Percentiles rank a stretch among this genome's conserved stretches.
These are phyloP conservation scores for Hypoxylon sp. DNA, from an alignment of 2,329 filamentous ascomycete species.

Conservation along the genomic window DNA sequence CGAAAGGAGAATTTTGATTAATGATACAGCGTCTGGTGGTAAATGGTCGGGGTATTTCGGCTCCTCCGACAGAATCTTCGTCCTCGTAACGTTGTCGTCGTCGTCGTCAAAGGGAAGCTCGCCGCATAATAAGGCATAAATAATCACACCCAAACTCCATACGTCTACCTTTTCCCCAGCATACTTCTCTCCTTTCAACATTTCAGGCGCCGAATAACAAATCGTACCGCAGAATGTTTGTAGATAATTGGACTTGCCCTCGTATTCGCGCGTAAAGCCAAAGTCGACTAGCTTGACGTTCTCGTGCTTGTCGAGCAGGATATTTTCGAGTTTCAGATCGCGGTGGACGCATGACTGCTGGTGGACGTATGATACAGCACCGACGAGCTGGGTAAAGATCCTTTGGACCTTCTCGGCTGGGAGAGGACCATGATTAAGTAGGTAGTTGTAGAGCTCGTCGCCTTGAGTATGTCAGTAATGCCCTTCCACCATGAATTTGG, in stretches of 20 bases:
- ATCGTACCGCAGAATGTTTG: conserved; percentile 98
- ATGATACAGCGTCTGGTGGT: conserved; percentile 78
- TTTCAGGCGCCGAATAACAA: conserved; percentile 97
- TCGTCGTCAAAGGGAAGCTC: conserved; percentile 97
- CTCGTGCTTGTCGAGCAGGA: conserved; percentile 93
- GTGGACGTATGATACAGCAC: conserved; percentile 95
- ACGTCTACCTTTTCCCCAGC: conserved; percentile 98
- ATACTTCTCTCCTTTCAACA: conserved; percentile 98
- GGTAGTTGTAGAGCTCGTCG: conserved; percentile 96
- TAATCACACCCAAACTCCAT: conserved; percentile 88
- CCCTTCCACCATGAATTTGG: not conserved
- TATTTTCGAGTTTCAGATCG: conserved; percentile 96
- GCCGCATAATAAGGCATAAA: conserved; percentile 84
- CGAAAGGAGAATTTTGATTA: conserved; percentile 85
- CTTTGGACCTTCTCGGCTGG: conserved; percentile 89
- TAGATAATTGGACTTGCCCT: conserved; percentile 91
- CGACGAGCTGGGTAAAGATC: conserved; percentile 95
- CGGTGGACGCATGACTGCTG: conserved; percentile 95
- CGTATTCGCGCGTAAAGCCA: conserved; percentile 97
- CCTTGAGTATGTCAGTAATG: conserved; percentile 64
- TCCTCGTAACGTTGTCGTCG: conserved; percentile 87
- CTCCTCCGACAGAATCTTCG: conserved; percentile 85
- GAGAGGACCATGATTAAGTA: conserved; percentile 86
- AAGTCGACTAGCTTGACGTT: conserved; percentile 99
- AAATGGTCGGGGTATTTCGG: conserved; percentile 86